These are phyloP conservation scores for Ceratocystis alfenasii DNA, from an alignment of 2,329 filamentous ascomycete species.

Conservation along the genomic window DNA sequence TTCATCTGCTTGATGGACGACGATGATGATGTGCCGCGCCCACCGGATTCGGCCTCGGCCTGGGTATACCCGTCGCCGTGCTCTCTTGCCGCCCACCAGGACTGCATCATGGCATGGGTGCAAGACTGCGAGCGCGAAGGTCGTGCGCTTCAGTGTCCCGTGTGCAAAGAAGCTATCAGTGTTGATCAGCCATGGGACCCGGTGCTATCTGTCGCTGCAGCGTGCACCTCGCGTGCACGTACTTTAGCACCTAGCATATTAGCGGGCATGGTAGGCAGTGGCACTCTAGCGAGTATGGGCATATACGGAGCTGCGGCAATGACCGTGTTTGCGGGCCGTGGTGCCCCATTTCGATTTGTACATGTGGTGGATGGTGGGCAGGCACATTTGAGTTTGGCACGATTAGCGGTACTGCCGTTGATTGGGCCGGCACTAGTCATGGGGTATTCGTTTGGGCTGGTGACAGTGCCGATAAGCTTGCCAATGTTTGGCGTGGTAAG, in stretches of 20 bases:
- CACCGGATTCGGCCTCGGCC: constrained; percentile 32
- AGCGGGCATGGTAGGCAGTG: constrained; percentile 34
- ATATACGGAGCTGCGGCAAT: constrained; percentile 43
- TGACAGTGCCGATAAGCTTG: constrained; percentile 35
- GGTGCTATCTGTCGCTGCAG: constrained; percentile 54
- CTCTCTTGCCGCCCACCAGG: constrained; percentile 79
- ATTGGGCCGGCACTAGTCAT: constrained; percentile 38
- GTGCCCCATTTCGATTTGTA: constrained; percentile 35
- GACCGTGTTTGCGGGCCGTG: constrained; percentile 41
- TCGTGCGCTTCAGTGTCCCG: constrained; percentile 67
- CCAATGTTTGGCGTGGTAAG: constrained; percentile 24
- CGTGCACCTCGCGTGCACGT: constrained; percentile 44
- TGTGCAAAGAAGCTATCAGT: constrained; percentile 73
- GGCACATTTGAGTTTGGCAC: constrained; percentile 22
- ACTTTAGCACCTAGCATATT: constrained; percentile 51
- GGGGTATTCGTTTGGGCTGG: constrained; percentile 34
- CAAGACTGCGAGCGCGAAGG: constrained; percentile 64
- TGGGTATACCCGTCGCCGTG: constrained; percentile 91
- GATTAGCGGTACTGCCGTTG: constrained; percentile 32
- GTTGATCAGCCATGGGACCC: constrained; percentile 63
- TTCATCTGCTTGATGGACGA: constrained; percentile 53
- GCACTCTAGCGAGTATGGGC: constrained; percentile 40
- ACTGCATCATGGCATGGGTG: constrained; percentile 83
- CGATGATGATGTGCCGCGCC: constrained; percentile 30
- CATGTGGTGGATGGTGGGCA: constrained; percentile 26